phyloP scores from a whole-genome alignment of 2,329 filamentous ascomycete species.

The Microdochium nivale region DNA sequence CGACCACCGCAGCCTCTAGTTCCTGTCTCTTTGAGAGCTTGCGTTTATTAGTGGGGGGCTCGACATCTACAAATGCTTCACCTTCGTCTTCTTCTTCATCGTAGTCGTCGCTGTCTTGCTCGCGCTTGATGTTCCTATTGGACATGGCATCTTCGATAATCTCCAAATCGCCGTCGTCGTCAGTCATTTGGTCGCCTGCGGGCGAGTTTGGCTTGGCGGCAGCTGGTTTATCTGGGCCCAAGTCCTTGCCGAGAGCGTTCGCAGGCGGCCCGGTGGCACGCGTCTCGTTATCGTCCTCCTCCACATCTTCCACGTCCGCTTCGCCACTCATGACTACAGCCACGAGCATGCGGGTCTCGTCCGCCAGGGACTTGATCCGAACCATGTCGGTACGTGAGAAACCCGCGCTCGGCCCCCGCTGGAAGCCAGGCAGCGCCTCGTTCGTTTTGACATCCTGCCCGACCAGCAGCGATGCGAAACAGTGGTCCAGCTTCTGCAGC shows the following conservation, averaged over 20 bases:
- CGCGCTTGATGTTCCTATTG: neutral
- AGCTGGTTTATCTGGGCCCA: constrained; percentile 4
- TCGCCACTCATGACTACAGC: constrained; percentile 58
- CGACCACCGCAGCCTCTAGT: neutral
- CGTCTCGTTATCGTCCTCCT: constrained; percentile 29
- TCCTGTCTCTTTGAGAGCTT: constrained; percentile 6
- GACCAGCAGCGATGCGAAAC: constrained; percentile 67
- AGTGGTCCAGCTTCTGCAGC: constrained; percentile 72
- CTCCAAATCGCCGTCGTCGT: constrained; percentile 67
- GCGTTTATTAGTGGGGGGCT: constrained; percentile 9
- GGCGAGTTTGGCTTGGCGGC: constrained; percentile 21
- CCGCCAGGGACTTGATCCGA: constrained; percentile 71
- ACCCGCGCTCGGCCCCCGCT: constrained; percentile 49
- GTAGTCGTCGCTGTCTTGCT: constrained; percentile 2
- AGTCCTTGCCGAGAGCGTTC: constrained; percentile 6
- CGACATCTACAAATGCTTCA: constrained; percentile 4
- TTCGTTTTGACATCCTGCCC: constrained; percentile 59
- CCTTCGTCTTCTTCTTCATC: constrained; percentile 1
- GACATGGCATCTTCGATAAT: neutral
- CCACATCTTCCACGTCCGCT: constrained; percentile 32
- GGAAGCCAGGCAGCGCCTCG: constrained; percentile 62
- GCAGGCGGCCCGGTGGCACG: too few relatives aligned
- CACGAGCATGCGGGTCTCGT: constrained; percentile 63
- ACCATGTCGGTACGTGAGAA: constrained; percentile 81
- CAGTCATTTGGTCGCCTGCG: constrained; percentile 48